Percentiles rank a stretch among this genome's conserved stretches.
These are phyloP conservation scores for Zopfia rhizophila DNA, from an alignment of 2,329 filamentous ascomycete species.

Conservation along the genomic window DNA sequence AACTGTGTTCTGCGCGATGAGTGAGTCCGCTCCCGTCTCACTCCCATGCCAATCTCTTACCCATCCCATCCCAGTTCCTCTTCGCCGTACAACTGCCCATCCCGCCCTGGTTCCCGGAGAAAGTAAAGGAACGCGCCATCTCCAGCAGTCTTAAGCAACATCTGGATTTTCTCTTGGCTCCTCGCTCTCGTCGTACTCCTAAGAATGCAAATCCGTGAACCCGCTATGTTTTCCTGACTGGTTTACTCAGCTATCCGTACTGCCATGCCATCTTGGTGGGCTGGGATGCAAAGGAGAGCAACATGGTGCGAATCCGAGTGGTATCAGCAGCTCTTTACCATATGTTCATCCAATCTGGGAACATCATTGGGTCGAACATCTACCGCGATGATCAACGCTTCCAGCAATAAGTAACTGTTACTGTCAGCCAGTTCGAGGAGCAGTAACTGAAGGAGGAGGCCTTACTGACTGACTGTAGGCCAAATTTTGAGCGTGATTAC, in stretches of 20 bases:
- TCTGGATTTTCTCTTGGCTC: conserved; percentile 71
- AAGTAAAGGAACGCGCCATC: conserved; percentile 58
- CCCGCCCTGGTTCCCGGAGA: conserved; percentile 59
- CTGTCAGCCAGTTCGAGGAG: too few species aligned
- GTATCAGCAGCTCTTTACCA: conserved; percentile 55
- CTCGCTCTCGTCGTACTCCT: conserved; percentile 61
- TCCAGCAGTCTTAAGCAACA: conserved; percentile 60
- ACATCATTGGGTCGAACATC: conserved; percentile 60
- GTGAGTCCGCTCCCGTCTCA: conserved; percentile 61
- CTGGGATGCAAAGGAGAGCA: conserved; percentile 53
- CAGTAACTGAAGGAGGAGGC: too few species aligned
- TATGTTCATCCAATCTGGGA: conserved; percentile 59
- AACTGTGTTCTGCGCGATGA: conserved; percentile 70
- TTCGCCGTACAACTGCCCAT: conserved; percentile 55
- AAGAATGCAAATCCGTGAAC: conserved; percentile 59
- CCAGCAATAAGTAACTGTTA: too few species aligned
- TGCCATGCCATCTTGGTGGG: conserved; percentile 55
- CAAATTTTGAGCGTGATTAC: too few species aligned
- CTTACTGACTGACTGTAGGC: too few species aligned
- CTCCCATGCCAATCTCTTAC: conserved; percentile 71
- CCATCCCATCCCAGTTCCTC: conserved; percentile 61
- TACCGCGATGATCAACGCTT: conserved; percentile 56
- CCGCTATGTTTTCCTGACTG: conserved; percentile 62
- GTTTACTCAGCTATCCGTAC: conserved; percentile 66
- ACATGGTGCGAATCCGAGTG: conserved; percentile 52